Evolutionary conservation across 352 stramenopile species (phyloP).

Genomic region (Phytopythium kandeliae): DNA sequence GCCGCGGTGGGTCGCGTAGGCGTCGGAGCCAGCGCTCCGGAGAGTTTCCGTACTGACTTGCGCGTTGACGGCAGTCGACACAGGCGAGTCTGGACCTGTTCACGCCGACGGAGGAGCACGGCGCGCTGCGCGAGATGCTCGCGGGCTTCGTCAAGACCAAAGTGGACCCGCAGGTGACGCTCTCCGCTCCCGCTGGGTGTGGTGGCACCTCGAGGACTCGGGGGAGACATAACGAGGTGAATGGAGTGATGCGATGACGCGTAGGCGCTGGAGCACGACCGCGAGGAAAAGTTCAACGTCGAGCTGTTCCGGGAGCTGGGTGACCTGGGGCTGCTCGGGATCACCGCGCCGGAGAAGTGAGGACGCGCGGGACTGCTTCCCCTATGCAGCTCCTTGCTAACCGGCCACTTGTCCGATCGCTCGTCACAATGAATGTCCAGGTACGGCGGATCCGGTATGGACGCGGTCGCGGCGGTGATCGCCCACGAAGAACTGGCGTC

Average conservation of each 20-base stretch:
- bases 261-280: constrained; percentile 91
- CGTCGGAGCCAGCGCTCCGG: neutral
- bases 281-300: constrained; percentile 97
- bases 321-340: constrained; percentile 93
- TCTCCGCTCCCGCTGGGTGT: too few species aligned
- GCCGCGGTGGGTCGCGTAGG: constrained; percentile 8
- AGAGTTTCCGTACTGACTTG: neutral
- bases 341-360: constrained; percentile 94
- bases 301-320: constrained; percentile 93
- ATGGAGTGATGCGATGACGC: neutral
- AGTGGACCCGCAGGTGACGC: constrained; percentile 93
- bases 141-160: constrained; percentile 92
- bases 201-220: too few species aligned
- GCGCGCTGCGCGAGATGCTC: constrained; percentile 92
- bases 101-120: constrained; percentile 86
- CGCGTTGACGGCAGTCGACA: constrained; percentile 3
- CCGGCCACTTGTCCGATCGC: too few species aligned
- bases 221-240: too few species aligned
- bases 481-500: constrained; percentile 95
- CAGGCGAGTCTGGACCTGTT: constrained; percentile 62
- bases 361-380: constrained; percentile 9
- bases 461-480: constrained; percentile 93
- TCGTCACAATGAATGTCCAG: constrained; percentile 21
- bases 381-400: too few species aligned
- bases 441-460: constrained; percentile 95